Evolutionary conservation across 2,329 filamentous ascomycete species (phyloP), one percentile per base, ranked within the genome.

Genomic region (Metarhizium anisopliae): DNA sequence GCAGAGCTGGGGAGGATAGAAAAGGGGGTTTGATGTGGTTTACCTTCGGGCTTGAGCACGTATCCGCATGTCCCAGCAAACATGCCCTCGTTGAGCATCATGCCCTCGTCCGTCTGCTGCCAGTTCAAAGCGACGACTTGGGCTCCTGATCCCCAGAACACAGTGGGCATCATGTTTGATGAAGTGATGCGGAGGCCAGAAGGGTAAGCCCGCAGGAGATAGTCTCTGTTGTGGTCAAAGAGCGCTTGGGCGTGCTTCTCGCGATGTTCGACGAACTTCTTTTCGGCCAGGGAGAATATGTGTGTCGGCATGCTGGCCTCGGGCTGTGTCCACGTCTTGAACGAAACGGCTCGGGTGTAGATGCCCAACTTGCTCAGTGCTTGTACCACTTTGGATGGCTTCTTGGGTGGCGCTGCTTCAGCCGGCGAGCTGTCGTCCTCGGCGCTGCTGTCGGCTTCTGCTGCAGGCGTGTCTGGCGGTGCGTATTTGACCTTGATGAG

Each of bases 11-110:
- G 10, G 40, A 6, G 40, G 14, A 6, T 18, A 14, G 40, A 16
- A 30, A 1, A 6, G 6, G 11, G 3, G 47, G 3, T 8, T 4
- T 10, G 43, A 2, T 32, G 16, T 50, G 25, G 36, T 64, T 47
- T 65, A 77, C 87, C 89, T 60, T 80, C 73, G 0, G 92, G 92
- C 70, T 96, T 96, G 45, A 95, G 77, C 2, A 94, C 84, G 75
- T 91, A 96, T 25, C 92, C 92, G n/a, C 79, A 79, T 0, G 88
- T 89, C 11, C 86, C 88, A 2, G 84, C 81, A 70, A 96, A 96
- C 90, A 95, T 94, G 62, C 84, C 92, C 66, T 94, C 86, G 66
- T 96, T 96, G 14, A 96, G 80, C 93, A 96, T 96, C 86, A 95
- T 95, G 36, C 90, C 91, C 62, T 90, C 87, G 65, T 96, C 91